Base-by-base conservation (phyloP, 257 asterid genomes). In the Catharanthus roseus region DNA sequence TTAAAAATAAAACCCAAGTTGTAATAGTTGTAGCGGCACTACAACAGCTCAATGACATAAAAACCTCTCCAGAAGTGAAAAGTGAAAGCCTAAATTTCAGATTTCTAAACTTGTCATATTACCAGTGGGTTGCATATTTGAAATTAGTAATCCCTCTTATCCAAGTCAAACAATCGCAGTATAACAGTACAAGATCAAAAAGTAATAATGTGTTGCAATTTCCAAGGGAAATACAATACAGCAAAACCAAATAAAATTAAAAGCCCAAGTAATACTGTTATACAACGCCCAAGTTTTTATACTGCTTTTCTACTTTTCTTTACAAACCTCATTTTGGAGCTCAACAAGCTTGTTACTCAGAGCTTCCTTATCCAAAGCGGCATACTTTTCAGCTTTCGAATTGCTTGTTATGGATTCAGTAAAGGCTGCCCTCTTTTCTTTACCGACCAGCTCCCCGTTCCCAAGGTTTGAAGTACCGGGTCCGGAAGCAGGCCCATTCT, bases 291-390 rank as follows among this genome's bases (percentile, higher is more conserved):
- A 63, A 9, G 63, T 24, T 34, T n/a, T 12, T 56, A 6, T 23
- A 23, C 19, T 15, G 18, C 36, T 57, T 24, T 4, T 23, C 19
- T 15, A 6, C 36, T 57, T 24, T 4, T 23, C 36, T 55, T 49
- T 26, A 65, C 86, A 58, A 23, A 95, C 99, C 92, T 95, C 97
- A 56, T 78, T 88, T 76, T 95, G 91, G 72, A 87, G 92, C 81
- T 84, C 82, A 34, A 83, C 69, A 16, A 83, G 76, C 86, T 85
- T 85, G 70, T 78, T 84, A 34, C 77, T 74, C 62, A 89, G 73
- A 62, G 87, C 75, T 49, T 81, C 95, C 21, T 77, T 82, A 82
- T 84, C 92, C 90, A 88, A 29, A 49, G 62, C 10, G 69, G 82
- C 84, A 64, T 75, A 86, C 34, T 76, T 82, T 54, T 70, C 89